Conservation (phyloP, 805 yeast species). For the Dipodascopsis uninucleata region DNA sequence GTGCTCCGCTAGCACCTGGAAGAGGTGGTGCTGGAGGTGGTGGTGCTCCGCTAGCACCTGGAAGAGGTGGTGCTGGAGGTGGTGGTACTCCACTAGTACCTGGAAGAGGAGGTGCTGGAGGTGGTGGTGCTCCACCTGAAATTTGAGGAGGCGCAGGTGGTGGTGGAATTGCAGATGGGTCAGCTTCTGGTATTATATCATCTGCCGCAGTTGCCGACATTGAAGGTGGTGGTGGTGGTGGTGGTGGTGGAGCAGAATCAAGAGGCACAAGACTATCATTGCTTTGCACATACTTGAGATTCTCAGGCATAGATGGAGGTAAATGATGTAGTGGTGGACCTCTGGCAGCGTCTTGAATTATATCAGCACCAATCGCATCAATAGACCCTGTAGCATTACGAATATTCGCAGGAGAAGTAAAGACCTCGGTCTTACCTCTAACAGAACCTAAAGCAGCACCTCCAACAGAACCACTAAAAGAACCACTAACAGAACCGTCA, state of each 20-base stretch:
- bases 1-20: constrained; percentile 21
- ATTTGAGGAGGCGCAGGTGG: constrained; percentile 17
- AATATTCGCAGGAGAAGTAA: too few relatives aligned
- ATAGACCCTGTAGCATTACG: too few relatives aligned
- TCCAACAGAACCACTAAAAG: too few relatives aligned
- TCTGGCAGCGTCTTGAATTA: too few relatives aligned
- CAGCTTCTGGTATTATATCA: neutral
- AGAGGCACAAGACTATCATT: too few relatives aligned
- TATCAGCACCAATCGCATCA: too few relatives aligned
- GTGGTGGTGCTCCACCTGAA: constrained; percentile 24
- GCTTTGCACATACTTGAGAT: too few relatives aligned
- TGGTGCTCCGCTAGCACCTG: constrained; percentile 28
- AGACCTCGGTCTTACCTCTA: too few relatives aligned
- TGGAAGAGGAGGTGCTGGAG: constrained; percentile 17
- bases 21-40: too few relatives aligned
- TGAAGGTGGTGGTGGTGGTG: constrained; percentile 1
- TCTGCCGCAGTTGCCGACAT: neutral
- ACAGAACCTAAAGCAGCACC: too few relatives aligned
- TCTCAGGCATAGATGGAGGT: constrained; percentile 10
- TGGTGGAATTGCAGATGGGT: neutral
- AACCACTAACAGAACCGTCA: too few relatives aligned
- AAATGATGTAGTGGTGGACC: constrained; percentile 17
- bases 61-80: constrained; percentile 19
- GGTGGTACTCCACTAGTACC: constrained; percentile 20
- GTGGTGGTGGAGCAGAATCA: neutral